These are phyloP conservation scores for Lichtheimia hyalospora DNA, from an alignment of 371 early-diverging fungal genomes.

Conservation along the genomic window DNA sequence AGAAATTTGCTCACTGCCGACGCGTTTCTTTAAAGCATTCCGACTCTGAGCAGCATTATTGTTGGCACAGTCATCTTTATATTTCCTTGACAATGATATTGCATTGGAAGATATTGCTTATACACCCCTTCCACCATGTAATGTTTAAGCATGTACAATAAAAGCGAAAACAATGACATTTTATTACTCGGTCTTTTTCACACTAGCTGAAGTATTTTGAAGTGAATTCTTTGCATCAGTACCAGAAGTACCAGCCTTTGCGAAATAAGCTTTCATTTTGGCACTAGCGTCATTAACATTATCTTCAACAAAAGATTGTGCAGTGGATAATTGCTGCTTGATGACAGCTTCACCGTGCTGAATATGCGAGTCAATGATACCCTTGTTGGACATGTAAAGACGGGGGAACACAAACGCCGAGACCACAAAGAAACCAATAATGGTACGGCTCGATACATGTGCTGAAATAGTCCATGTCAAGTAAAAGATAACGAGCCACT, in stretches of 20 bases:
- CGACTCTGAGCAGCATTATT: too few relatives aligned
- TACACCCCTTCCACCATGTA: too few relatives aligned
- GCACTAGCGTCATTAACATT: conserved; percentile 7
- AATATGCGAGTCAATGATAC: conserved; percentile 39
- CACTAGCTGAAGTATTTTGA: conserved; percentile 4
- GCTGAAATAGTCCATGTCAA: conserved; percentile 41
- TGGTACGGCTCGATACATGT: conserved; percentile 32
- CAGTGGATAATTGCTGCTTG: conserved; percentile 6
- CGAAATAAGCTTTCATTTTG: conserved; percentile 11
- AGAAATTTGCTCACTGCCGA: too few relatives aligned
- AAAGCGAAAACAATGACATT: background rate
- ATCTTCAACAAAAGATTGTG: conserved; percentile 8
- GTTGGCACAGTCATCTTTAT: too few relatives aligned
- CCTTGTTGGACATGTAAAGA: conserved; percentile 40
- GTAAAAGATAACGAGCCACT: conserved; percentile 39
- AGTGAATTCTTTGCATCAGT: conserved; percentile 21
- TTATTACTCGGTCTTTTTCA: conserved; percentile 10
- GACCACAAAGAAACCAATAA: conserved; percentile 23
- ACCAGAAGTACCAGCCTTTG: conserved; percentile 11
- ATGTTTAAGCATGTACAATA: too few relatives aligned
- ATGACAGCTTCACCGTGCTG: conserved; percentile 36
- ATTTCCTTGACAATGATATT: too few relatives aligned
- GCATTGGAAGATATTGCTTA: too few relatives aligned
- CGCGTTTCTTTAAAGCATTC: too few relatives aligned
- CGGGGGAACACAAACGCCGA: conserved; percentile 42